Evolutionary conservation across 2,329 filamentous ascomycete species (phyloP).

Genomic region (Paracoccidioides brasiliensis): DNA sequence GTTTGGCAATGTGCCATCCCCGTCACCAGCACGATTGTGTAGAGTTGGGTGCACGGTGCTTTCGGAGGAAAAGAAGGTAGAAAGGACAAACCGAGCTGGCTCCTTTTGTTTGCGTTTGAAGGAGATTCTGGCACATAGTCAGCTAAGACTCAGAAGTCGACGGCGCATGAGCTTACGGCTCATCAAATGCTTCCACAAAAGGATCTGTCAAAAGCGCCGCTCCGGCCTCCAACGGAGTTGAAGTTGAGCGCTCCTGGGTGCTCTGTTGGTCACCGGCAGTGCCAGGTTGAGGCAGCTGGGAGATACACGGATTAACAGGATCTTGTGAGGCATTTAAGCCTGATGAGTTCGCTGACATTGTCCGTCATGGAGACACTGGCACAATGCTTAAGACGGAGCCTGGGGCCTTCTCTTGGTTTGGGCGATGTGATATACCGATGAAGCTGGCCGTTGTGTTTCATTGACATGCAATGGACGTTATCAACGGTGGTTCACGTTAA

Average conservation of each 20-base stretch:
- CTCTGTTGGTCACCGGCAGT: conserved; percentile 10
- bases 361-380: conserved; percentile 8
- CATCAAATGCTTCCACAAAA: conserved; percentile 20
- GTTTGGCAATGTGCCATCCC: background rate
- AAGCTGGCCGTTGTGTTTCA: background rate
- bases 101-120: conserved; percentile 34
- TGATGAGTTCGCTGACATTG: conserved; percentile 8
- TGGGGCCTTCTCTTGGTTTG: background rate
- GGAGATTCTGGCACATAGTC: conserved; percentile 22
- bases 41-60: conserved; percentile 4
- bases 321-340: conserved; percentile 2
- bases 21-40: conserved; percentile 15
- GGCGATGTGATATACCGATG: background rate
- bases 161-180: conserved; percentile 21
- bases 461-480: too few relatives aligned
- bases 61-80: conserved; percentile 25
- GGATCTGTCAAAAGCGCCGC: conserved; percentile 15
- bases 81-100: conserved; percentile 27
- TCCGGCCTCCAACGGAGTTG: conserved; percentile 13
- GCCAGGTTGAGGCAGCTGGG: background rate
- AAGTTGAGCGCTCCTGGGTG: conserved; percentile 13
- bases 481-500: too few relatives aligned
- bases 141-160: background rate
- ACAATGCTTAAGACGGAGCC: background rate
- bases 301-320: background rate